These are phyloP conservation scores for Ogataea methanolica DNA, from an alignment of 805 yeast species.

Conservation along the genomic window DNA sequence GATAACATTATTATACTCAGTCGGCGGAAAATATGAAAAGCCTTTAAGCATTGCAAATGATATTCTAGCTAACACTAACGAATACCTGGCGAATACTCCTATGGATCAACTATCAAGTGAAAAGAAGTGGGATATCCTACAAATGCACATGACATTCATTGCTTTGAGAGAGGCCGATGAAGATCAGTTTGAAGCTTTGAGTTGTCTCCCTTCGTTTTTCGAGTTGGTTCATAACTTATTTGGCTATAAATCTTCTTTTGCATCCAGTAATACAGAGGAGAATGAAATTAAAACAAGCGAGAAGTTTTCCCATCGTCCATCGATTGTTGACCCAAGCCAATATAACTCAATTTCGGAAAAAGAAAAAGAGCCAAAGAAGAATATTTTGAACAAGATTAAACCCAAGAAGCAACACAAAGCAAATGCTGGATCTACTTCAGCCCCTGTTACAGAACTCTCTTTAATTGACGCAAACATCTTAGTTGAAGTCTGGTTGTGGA, in stretches of 20 bases:
- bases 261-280: not conserved
- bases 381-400: slow-evolving; percentile 10
- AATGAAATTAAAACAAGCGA: not conserved
- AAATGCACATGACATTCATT: slow-evolving; percentile 71
- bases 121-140: slow-evolving; percentile 47
- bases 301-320: slow-evolving; percentile 13
- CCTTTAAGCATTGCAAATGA: slow-evolving; percentile 45
- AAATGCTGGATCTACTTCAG: slow-evolving; percentile 7
- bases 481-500: slow-evolving; percentile 72
- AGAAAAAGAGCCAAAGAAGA: slow-evolving; percentile 18
- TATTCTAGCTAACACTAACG: slow-evolving; percentile 40
- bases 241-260: slow-evolving; percentile 7
- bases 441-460: slow-evolving; percentile 2
- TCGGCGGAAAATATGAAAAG: slow-evolving; percentile 41
- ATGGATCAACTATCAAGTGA: slow-evolving; percentile 21
- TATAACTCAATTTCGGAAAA: not conserved
- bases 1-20: slow-evolving; percentile 57
- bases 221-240: slow-evolving; percentile 42
- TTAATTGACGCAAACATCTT: slow-evolving; percentile 35
- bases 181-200: slow-evolving; percentile 57
- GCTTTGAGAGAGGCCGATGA: slow-evolving; percentile 59
- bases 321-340: slow-evolving; percentile 8
- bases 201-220: slow-evolving; percentile 63
- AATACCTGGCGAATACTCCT: slow-evolving; percentile 36
- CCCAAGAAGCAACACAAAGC: slow-evolving; percentile 6